Evolutionary conservation across 768 basidiomycete genomes (phyloP).

Genomic region (Serpula lacrymans): DNA sequence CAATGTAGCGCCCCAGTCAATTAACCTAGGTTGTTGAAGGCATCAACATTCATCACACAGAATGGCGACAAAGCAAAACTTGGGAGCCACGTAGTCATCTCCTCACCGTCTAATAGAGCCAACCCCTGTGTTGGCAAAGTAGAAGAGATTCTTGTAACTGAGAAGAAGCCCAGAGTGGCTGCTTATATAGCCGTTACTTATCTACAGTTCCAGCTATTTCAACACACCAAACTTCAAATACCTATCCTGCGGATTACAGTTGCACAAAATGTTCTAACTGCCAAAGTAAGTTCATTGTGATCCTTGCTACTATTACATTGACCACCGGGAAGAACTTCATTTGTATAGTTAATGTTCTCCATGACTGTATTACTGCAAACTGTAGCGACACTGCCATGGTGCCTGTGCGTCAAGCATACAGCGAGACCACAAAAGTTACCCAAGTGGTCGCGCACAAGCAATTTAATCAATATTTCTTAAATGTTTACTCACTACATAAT

Average conservation of each 20-base stretch:
- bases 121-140: constrained; percentile 7
- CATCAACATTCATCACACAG: constrained; percentile 1
- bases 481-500: constrained; percentile 15
- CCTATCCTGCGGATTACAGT: constrained; percentile 4
- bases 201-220: constrained; percentile 4
- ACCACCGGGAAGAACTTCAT: constrained; percentile 10
- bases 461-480: constrained; percentile 11
- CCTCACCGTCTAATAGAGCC: no score
- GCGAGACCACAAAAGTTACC: background rate
- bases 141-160: constrained; percentile 3
- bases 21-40: background rate
- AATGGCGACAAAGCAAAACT: constrained; percentile 6
- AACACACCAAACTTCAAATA: constrained; percentile 5
- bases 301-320: background rate
- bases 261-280: background rate
- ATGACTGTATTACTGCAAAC: constrained; percentile 10
- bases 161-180: background rate
- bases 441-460: constrained; percentile 5
- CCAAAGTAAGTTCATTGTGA: constrained; percentile 1
- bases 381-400: background rate
- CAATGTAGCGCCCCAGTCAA: no score
- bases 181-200: background rate
- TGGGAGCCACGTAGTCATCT: constrained; percentile 3
- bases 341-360: constrained; percentile 19
- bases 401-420: constrained; percentile 8